Percentiles rank a stretch among this genome's conserved stretches.
These are phyloP conservation scores for Alternaria atra DNA, from an alignment of 2,329 filamentous ascomycete species.

Conservation along the genomic window DNA sequence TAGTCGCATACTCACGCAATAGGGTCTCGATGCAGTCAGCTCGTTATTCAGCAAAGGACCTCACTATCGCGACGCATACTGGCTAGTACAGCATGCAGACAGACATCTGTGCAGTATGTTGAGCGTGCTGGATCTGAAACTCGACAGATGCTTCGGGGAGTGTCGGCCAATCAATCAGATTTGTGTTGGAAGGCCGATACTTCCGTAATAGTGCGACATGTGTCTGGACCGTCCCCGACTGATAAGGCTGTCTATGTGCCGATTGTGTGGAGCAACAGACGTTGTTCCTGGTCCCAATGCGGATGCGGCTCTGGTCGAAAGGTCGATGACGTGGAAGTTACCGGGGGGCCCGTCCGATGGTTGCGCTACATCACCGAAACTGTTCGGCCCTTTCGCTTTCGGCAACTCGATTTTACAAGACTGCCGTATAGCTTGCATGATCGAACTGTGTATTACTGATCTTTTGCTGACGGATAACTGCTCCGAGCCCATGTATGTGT, in stretches of 20 bases:
- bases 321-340: slow-evolving; percentile 1
- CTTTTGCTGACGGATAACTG: neutral
- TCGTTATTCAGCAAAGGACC: neutral
- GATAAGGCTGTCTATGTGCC: slow-evolving; percentile 9
- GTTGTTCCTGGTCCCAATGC: neutral
- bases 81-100: neutral
- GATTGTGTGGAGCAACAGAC: slow-evolving; percentile 2
- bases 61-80: neutral
- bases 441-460: neutral
- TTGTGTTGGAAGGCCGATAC: neutral
- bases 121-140: neutral
- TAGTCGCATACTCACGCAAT: neutral
- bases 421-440: neutral
- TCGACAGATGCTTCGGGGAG: neutral
- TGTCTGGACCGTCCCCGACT: neutral
- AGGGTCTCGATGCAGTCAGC: neutral
- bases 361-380: neutral
- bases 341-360: neutral
- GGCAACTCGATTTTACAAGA: neutral
- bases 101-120: neutral
- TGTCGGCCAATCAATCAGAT: neutral
- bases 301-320: neutral
- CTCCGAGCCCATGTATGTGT: neutral
- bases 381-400: slow-evolving; percentile 6
- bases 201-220: neutral